A percentile compares a stretch with the other conserved stretches of the same genome.
phyloP scores from a whole-genome alignment of 148 eudicot species.

The Rhododendron mucronatum region DNA sequence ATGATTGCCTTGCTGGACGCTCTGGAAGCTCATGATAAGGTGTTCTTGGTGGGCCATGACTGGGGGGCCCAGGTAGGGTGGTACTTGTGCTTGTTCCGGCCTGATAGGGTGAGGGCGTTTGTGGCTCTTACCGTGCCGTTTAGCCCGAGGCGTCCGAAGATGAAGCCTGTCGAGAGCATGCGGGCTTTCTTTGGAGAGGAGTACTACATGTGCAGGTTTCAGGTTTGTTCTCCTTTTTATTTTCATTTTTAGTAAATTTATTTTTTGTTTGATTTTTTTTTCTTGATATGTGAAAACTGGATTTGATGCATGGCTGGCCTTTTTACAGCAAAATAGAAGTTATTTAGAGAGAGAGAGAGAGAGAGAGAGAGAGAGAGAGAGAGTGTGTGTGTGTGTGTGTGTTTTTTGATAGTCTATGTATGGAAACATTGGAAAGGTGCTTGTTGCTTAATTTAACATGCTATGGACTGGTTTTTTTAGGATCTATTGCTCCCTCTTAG shows the following conservation, averaged over 20 bases:
- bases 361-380: background rate
- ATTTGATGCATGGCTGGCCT: too few relatives aligned
- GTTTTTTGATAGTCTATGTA: background rate
- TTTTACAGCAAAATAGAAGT: too few relatives aligned
- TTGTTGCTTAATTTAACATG: background rate
- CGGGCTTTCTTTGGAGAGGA: constrained; percentile 61
- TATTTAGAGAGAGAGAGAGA: background rate
- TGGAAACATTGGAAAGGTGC: background rate
- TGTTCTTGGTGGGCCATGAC: constrained; percentile 63
- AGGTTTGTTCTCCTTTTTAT: constrained; percentile 27
- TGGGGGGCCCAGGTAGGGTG: constrained; percentile 76
- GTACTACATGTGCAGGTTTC: constrained; percentile 81
- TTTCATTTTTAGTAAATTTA: background rate
- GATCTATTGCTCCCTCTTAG: too few relatives aligned
- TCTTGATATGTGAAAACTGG: background rate
- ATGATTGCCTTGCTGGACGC: constrained; percentile 46
- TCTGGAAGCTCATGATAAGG: constrained; percentile 36
- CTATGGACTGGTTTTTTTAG: too few relatives aligned
- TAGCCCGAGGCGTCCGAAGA: constrained; percentile 53
- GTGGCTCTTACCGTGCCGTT: constrained; percentile 55
- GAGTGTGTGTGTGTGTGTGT: too few relatives aligned
- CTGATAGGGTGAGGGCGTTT: constrained; percentile 64
- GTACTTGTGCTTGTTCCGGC: constrained; percentile 68
- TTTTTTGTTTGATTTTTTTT: background rate
- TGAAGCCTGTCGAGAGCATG: constrained; percentile 47